Conservation (phyloP, 1,284 basidiomycete species). For the Puccinia coronata region DNA sequence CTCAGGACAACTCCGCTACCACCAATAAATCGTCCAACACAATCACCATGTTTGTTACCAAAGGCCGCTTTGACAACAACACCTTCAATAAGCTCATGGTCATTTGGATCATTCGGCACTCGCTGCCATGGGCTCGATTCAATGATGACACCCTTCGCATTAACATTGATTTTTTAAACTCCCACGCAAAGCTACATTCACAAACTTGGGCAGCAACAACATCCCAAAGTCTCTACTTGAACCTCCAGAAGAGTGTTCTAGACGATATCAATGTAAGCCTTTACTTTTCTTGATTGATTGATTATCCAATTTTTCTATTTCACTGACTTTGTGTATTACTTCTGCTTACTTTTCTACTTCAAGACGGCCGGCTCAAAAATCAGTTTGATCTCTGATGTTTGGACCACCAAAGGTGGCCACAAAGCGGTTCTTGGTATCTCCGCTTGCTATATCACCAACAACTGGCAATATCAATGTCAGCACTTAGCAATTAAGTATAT, state of each 20-base stretch:
- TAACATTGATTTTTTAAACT: not conserved
- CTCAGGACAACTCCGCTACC: not conserved
- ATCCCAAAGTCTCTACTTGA: not conserved
- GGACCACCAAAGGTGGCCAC: too few species aligned
- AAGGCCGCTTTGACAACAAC: not conserved
- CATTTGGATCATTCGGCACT: not conserved
- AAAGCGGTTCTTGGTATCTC: not conserved
- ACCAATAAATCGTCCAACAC: not conserved
- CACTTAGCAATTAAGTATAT: conserved; percentile 4
- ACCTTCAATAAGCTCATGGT: not conserved
- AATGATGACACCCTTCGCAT: not conserved
- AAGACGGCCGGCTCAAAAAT: not conserved
- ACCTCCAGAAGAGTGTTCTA: too few species aligned
- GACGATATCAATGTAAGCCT: conserved; percentile 9
- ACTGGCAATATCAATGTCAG: not conserved
- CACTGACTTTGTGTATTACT: not conserved
- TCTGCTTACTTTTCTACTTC: not conserved
- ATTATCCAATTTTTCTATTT: not conserved
- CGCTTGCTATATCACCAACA: not conserved
- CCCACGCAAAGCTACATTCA: not conserved
- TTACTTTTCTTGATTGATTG: not conserved
- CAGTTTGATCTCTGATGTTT: conserved; percentile 2
- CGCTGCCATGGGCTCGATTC: too few species aligned
- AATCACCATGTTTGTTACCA: not conserved
- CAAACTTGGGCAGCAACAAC: not conserved